Conservation (phyloP, 2,329 filamentous ascomycete genomes). For the Penicillium brasilianum region DNA sequence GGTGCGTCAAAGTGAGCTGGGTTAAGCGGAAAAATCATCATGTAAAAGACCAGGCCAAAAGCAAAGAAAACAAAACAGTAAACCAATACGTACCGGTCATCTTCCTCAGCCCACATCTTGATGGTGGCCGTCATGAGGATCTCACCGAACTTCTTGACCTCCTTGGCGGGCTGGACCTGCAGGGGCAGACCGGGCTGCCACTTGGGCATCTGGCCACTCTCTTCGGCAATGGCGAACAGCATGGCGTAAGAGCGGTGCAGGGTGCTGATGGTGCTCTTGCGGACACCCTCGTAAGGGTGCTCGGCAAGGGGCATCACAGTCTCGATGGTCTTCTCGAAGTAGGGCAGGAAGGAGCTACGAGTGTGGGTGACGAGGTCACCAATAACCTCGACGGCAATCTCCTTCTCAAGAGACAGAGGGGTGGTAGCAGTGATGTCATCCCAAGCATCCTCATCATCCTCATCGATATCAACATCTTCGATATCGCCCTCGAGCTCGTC, state of each 20-base stretch:
- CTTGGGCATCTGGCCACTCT: conserved; percentile 74
- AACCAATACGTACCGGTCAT: conserved; percentile 77
- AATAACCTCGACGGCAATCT: conserved; percentile 93
- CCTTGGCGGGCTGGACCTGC: conserved; percentile 75
- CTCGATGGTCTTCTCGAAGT: conserved; percentile 87
- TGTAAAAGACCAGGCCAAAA: conserved; percentile 44
- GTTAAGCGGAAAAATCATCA: conserved; percentile 95
- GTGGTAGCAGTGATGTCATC: conserved; percentile 84
- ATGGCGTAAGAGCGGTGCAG: conserved; percentile 93
- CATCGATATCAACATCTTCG: conserved; percentile 70
- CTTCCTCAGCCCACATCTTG: conserved; percentile 84
- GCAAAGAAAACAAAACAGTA: conserved; percentile 27
- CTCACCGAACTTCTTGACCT: conserved; percentile 83
- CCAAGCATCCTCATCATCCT: conserved; percentile 77
- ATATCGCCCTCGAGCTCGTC: conserved; percentile 64
- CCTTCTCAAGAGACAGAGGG: conserved; percentile 91
- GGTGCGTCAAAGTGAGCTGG: conserved; percentile 99
- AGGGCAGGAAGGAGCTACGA: conserved; percentile 77
- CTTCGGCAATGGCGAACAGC: conserved; percentile 85
- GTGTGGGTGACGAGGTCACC: conserved; percentile 91
- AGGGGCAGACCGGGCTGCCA: conserved; percentile 89
- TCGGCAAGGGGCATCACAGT: conserved; percentile 79
- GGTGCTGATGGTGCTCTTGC: conserved; percentile 88
- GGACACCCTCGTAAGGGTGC: conserved; percentile 89
- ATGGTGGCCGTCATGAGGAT: conserved; percentile 84